Conservation (phyloP, 2,329 filamentous ascomycete genomes). For the Fusarium liriodendri region DNA sequence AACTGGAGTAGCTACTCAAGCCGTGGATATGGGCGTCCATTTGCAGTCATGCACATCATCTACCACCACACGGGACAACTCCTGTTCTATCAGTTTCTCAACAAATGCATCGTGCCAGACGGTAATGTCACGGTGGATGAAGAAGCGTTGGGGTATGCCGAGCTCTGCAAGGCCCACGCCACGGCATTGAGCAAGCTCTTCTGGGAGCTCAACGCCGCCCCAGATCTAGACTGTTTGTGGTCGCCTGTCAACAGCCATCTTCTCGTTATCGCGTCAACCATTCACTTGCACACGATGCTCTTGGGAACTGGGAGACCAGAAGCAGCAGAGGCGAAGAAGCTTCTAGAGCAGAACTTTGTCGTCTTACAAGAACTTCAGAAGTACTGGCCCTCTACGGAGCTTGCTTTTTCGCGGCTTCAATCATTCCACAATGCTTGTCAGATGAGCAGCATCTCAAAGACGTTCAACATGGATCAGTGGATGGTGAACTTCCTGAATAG, state of each 20-base stretch:
- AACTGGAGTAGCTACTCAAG: neutral
- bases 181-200: neutral
- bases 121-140: neutral
- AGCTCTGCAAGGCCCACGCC: neutral
- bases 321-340: neutral
- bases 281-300: conserved; percentile 4
- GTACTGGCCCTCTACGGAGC: neutral
- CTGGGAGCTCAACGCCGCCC: neutral
- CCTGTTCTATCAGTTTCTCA: neutral
- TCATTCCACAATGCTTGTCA: conserved; percentile 2
- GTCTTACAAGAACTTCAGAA: neutral
- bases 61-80: neutral
- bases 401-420: neutral
- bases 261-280: conserved; percentile 2
- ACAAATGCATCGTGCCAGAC: neutral
- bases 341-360: neutral
- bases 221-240: neutral
- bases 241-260: conserved; percentile 5
- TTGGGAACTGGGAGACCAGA: neutral
- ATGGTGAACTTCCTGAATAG: conserved; percentile 2
- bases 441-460: conserved; percentile 3
- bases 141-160: neutral
- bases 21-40: neutral
- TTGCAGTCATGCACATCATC: neutral
- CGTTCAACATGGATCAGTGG: conserved; percentile 9